phyloP scores from a whole-genome alignment of 2,329 filamentous ascomycete genomes.

The Ophiostoma perfectum region DNA sequence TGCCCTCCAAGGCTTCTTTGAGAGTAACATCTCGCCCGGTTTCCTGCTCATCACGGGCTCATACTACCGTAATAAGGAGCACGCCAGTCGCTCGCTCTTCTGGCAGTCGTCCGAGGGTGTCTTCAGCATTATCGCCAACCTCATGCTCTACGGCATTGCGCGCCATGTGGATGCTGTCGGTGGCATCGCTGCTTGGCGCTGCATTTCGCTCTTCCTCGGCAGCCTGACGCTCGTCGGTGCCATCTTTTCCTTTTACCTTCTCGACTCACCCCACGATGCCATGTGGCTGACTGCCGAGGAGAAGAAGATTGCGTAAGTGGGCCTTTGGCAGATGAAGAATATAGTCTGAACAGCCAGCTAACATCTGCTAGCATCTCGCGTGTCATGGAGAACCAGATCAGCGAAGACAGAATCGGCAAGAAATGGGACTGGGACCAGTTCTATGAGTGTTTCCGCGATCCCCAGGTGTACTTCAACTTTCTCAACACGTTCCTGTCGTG shows the following conservation, averaged over 20 bases:
- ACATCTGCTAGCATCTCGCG: not conserved
- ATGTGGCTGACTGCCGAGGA: not conserved
- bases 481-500: not conserved
- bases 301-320: not conserved
- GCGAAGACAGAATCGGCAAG: not conserved
- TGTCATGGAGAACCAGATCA: not conserved
- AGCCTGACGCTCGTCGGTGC: not conserved
- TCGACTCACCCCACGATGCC: not conserved
- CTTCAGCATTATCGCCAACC: slow-evolving; percentile 6
- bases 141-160: slow-evolving; percentile 7
- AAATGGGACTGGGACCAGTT: slow-evolving; percentile 1
- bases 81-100: slow-evolving; percentile 23
- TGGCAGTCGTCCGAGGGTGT: slow-evolving; percentile 2
- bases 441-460: not conserved
- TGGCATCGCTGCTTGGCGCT: not conserved
- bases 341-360: not conserved
- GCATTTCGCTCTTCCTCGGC: not conserved
- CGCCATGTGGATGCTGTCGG: not conserved
- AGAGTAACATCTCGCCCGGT: slow-evolving; percentile 37
- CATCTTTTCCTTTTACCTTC: not conserved
- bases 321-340: too few species aligned
- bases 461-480: not conserved
- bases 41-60: slow-evolving; percentile 37
- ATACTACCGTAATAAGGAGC: slow-evolving; percentile 38
- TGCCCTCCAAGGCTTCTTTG: slow-evolving; percentile 37